Conservation (phyloP, 2,329 filamentous ascomycete species). For the Orbilia brochopaga region DNA sequence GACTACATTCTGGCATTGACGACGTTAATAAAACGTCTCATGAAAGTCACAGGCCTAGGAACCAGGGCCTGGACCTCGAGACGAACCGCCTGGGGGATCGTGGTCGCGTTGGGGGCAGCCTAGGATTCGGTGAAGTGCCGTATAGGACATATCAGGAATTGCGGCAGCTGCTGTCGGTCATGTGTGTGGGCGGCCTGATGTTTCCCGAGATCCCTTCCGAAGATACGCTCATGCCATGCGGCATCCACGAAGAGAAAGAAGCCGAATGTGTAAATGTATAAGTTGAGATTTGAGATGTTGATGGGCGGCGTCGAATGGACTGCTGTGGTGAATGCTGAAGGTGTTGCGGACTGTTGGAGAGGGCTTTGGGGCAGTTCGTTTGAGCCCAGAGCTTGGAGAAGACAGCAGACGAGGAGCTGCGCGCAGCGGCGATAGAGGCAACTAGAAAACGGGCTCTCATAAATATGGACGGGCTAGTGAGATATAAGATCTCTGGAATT, state of each 20-base stretch:
- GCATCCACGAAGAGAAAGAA: neutral
- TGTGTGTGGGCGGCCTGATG: neutral
- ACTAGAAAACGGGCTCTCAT: too few relatives aligned
- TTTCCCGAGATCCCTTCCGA: neutral
- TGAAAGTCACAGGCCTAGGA: neutral
- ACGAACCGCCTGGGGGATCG: neutral
- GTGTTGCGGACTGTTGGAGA: conserved; percentile 12
- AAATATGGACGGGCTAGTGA: too few relatives aligned
- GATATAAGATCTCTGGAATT: too few relatives aligned
- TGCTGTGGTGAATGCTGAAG: neutral
- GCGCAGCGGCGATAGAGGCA: too few relatives aligned
- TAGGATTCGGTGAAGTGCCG: neutral
- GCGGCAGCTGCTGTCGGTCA: neutral
- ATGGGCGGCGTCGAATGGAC: neutral
- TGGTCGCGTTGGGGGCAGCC: conserved; percentile 4
- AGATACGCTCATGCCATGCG: neutral
- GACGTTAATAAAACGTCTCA: neutral
- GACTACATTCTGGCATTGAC: neutral
- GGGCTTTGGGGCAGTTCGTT: neutral
- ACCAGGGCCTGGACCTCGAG: neutral
- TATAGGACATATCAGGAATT: neutral
- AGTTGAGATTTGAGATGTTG: neutral
- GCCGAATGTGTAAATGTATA: neutral
- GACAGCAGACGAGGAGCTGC: too few relatives aligned
- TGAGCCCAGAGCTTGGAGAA: neutral